These are phyloP conservation scores for Pelargonium myrrhifolium DNA, from an alignment of 441 rosid genomes.

Conservation along the genomic window DNA sequence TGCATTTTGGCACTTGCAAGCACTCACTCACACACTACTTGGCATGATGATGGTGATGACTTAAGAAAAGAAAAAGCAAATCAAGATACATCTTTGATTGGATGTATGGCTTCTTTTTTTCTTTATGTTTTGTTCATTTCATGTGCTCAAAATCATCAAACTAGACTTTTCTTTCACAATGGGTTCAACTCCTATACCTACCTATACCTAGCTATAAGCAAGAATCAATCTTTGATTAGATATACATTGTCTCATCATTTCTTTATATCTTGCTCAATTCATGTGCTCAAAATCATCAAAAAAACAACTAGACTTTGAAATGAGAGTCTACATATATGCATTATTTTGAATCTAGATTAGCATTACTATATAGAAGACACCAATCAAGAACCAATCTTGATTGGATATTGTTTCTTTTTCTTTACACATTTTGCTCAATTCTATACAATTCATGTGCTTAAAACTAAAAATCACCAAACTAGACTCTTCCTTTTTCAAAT, in stretches of 20 bases:
- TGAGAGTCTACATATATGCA: too few species aligned
- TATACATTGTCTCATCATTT: background rate
- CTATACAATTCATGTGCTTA: too few species aligned
- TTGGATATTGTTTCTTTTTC: too few species aligned
- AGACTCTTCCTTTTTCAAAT: too few species aligned
- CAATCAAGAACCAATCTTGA: too few species aligned
- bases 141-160: slow-evolving; percentile 2
- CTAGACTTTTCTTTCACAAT: background rate
- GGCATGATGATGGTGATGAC: background rate
- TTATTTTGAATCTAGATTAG: too few species aligned
- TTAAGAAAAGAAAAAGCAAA: slow-evolving; percentile 2
- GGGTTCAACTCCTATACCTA: slow-evolving; percentile 5
- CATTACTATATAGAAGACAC: too few species aligned
- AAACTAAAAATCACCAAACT: too few species aligned
- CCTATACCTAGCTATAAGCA: background rate
- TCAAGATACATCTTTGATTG: slow-evolving; percentile 5
- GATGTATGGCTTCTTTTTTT: background rate
- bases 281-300: background rate
- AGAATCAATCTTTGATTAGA: background rate
- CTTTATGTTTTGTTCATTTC: background rate
- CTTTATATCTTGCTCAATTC: background rate
- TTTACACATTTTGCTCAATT: too few species aligned
- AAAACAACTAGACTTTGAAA: too few species aligned
- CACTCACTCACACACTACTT: background rate
- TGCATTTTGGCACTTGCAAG: background rate